Evolutionary conservation across 2,329 filamentous ascomycete genomes (phyloP).

Genomic region (Colletotrichum nymphaeae): DNA sequence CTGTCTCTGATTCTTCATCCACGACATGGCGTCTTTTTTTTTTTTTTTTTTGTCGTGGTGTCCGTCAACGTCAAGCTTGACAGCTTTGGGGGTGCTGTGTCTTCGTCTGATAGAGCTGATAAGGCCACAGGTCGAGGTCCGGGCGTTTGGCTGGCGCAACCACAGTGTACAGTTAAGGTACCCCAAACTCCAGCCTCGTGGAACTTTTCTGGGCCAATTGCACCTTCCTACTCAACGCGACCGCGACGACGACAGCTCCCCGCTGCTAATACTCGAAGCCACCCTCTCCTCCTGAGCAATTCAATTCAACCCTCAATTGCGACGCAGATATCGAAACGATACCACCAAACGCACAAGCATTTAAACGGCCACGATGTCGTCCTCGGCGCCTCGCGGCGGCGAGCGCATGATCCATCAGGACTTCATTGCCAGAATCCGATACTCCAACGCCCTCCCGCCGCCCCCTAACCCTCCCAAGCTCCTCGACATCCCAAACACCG

Average conservation of each 20-base stretch:
- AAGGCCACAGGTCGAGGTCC: slow-evolving; percentile 21
- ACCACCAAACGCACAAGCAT: neutral
- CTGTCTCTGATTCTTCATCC: slow-evolving; percentile 9
- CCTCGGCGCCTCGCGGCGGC: slow-evolving; percentile 53
- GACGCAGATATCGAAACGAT: neutral
- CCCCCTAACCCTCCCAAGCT: slow-evolving; percentile 96
- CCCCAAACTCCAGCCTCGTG: slow-evolving; percentile 34
- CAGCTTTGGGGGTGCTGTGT: neutral
- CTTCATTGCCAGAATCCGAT: slow-evolving; percentile 95
- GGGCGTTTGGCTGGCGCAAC: slow-evolving; percentile 25
- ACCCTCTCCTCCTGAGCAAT: neutral
- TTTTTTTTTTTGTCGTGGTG: neutral
- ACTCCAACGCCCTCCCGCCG: slow-evolving; percentile 94
- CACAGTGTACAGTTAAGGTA: neutral
- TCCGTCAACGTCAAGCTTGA: neutral
- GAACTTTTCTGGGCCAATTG: slow-evolving; percentile 33
- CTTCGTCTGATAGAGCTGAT: slow-evolving; percentile 29
- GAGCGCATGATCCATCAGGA: slow-evolving; percentile 85
- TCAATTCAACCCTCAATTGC: neutral
- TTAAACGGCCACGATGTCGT: slow-evolving; percentile 42
- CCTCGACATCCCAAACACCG: slow-evolving; percentile 95
- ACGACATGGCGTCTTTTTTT: neutral
- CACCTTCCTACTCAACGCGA: slow-evolving; percentile 31
- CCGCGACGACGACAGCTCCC: slow-evolving; percentile 23
- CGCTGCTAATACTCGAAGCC: slow-evolving; percentile 1